Conservation (phyloP, 805 yeast species). For the Clavispora carvajalis region DNA sequence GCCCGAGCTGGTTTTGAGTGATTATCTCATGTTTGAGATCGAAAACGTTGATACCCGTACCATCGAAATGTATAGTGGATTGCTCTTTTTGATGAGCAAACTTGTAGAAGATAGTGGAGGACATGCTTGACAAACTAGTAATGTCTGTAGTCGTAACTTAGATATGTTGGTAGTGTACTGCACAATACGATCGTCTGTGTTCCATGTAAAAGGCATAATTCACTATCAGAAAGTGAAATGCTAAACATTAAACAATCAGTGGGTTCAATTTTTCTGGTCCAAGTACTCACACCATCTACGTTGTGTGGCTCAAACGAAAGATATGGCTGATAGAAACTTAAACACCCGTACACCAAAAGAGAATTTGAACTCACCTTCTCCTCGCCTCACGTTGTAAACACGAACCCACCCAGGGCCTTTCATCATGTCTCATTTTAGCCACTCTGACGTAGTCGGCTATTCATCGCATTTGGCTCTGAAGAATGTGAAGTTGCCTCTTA, state of each 20-base stretch:
- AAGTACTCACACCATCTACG: too few relatives aligned
- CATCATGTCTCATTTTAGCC: conserved; percentile 10
- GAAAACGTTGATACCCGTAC: conserved; percentile 93
- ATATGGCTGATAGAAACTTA: not conserved
- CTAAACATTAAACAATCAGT: too few relatives aligned
- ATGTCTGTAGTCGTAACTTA: not conserved
- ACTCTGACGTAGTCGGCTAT: conserved; percentile 13
- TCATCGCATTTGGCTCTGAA: conserved; percentile 13
- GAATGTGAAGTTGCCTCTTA: conserved; percentile 13
- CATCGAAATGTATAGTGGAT: conserved; percentile 82
- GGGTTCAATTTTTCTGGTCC: too few relatives aligned
- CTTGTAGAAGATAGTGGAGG: conserved; percentile 81
- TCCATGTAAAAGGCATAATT: too few relatives aligned
- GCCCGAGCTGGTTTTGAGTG: conserved; percentile 70
- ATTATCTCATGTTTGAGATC: conserved; percentile 91
- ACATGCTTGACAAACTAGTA: conserved; percentile 41
- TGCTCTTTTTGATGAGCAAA: conserved; percentile 80
- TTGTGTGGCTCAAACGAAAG: too few relatives aligned
- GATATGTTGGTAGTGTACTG: not conserved
- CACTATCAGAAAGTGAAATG: too few relatives aligned
- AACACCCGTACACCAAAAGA: conserved; percentile 1
- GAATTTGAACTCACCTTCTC: not conserved
- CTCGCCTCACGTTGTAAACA: not conserved
- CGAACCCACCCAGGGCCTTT: not conserved
- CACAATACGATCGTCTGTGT: not conserved